A percentile compares a stretch with the other conserved stretches of the same genome.
Conservation (phyloP, 306 rosid genomes). For the Castanea crenata region DNA sequence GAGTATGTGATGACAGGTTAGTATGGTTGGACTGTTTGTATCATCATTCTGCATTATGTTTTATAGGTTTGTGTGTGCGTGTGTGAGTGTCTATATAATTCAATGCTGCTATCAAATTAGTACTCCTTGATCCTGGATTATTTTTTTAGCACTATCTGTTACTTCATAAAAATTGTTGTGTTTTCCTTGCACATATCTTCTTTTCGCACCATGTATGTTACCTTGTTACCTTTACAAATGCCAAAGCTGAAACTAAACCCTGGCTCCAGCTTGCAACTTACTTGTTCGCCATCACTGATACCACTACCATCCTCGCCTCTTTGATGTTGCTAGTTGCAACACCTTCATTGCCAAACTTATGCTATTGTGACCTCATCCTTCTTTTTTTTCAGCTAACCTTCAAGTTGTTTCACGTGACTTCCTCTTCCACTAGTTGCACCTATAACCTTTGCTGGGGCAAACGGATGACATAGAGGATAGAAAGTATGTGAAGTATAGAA, state of each 20-base stretch:
- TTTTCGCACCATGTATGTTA: neutral
- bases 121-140: neutral
- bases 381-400: neutral
- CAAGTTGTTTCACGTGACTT: neutral
- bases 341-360: no score
- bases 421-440: neutral
- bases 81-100: neutral
- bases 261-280: no score
- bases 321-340: no score
- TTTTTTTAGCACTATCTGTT: neutral
- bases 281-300: no score
- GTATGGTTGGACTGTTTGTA: constrained; percentile 7
- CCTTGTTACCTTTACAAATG: no score
- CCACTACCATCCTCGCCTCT: no score
- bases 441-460: neutral
- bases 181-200: neutral
- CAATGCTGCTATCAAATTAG: neutral
- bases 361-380: no score
- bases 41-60: neutral
- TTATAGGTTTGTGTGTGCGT: neutral
- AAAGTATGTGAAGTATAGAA: no score
- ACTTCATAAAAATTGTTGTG: neutral
- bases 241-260: no score
- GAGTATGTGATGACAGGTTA: constrained; percentile 70
- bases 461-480: neutral